Percentiles rank a stretch among this genome's conserved stretches.
Conservation (phyloP, 176 grass and related monocot genomes). For the Tuctoria greenei region DNA sequence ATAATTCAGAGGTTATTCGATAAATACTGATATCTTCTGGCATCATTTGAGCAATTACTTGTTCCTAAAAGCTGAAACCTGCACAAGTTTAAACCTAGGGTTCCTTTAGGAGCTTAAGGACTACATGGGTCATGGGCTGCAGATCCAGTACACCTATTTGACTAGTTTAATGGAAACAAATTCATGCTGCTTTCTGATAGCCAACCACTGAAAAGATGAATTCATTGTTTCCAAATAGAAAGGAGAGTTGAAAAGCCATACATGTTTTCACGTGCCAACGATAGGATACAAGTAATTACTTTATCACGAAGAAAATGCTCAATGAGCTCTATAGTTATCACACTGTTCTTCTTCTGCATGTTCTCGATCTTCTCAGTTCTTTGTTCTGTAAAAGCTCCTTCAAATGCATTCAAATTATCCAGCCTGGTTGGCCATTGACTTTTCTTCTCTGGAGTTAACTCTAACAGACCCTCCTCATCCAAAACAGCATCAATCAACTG, state of each 20-base stretch:
- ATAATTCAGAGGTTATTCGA: slow-evolving; percentile 8
- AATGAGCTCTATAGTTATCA: slow-evolving; percentile 74
- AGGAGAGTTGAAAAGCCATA: slow-evolving; percentile 66
- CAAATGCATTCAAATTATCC: slow-evolving; percentile 60
- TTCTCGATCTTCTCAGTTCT: slow-evolving; percentile 64
- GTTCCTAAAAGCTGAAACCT: background rate
- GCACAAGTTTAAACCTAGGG: background rate
- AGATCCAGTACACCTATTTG: slow-evolving; percentile 21
- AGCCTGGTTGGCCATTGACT: slow-evolving; percentile 61
- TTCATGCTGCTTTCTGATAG: slow-evolving; percentile 11
- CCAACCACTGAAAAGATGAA: slow-evolving; percentile 1
- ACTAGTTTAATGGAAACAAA: slow-evolving; percentile 7
- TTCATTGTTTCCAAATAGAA: background rate
- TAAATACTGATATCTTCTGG: slow-evolving; percentile 13
- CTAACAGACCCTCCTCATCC: slow-evolving; percentile 83
- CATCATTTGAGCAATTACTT: background rate
- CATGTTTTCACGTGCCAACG: slow-evolving; percentile 96
- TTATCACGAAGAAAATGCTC: slow-evolving; percentile 79
- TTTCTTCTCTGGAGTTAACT: slow-evolving; percentile 68
- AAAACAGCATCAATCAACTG: slow-evolving; percentile 78
- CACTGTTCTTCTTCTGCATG: slow-evolving; percentile 67
- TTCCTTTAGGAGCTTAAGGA: slow-evolving; percentile 17
- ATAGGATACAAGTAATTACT: slow-evolving; percentile 93
- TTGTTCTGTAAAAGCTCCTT: slow-evolving; percentile 61
- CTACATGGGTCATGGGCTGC: background rate